A percentile compares a stretch with the other conserved stretches of the same genome.
phyloP scores from a whole-genome alignment of 2,329 filamentous ascomycete genomes.

The Diaporthe eres region DNA sequence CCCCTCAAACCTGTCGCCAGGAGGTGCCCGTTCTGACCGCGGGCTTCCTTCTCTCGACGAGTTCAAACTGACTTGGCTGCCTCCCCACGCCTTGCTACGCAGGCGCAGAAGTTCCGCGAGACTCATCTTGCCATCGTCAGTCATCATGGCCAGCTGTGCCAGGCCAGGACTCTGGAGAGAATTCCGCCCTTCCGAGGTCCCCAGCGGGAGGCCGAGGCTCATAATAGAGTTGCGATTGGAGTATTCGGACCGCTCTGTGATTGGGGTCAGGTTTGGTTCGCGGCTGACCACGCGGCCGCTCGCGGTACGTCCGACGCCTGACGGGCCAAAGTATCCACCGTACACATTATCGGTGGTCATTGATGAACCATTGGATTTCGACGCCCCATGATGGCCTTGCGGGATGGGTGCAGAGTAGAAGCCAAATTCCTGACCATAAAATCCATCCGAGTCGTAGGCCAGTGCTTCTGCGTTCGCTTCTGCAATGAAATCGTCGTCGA shows the following conservation, averaged over 20 bases:
- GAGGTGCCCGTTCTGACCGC: slow-evolving; percentile 59
- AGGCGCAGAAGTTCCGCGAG: slow-evolving; percentile 80
- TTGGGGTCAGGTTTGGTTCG: slow-evolving; percentile 94
- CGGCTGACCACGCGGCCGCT: slow-evolving; percentile 82
- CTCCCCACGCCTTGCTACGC: slow-evolving; percentile 83
- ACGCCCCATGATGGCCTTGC: slow-evolving; percentile 60
- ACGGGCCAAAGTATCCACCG: slow-evolving; percentile 90
- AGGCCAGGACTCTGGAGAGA: slow-evolving; percentile 79
- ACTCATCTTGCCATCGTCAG: slow-evolving; percentile 79
- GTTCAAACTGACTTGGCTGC: slow-evolving; percentile 82
- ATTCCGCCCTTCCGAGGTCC: slow-evolving; percentile 60
- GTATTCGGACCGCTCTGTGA: slow-evolving; percentile 96
- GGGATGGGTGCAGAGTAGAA: slow-evolving; percentile 81
- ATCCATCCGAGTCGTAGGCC: slow-evolving; percentile 91
- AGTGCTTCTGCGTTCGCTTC: slow-evolving; percentile 95
- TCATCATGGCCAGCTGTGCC: slow-evolving; percentile 80
- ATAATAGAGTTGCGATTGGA: slow-evolving; percentile 94
- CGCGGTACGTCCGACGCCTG: slow-evolving; percentile 76
- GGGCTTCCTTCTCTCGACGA: slow-evolving; percentile 68
- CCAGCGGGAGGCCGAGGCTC: slow-evolving; percentile 72
- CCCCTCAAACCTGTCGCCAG: slow-evolving; percentile 57
- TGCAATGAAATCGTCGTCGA: slow-evolving; percentile 92
- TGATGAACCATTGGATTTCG: slow-evolving; percentile 44
- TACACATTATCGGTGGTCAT: slow-evolving; percentile 58
- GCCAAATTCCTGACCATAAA: slow-evolving; percentile 96